Conservation (phyloP, 345 rosid genomes). For the Brassica cretica region DNA sequence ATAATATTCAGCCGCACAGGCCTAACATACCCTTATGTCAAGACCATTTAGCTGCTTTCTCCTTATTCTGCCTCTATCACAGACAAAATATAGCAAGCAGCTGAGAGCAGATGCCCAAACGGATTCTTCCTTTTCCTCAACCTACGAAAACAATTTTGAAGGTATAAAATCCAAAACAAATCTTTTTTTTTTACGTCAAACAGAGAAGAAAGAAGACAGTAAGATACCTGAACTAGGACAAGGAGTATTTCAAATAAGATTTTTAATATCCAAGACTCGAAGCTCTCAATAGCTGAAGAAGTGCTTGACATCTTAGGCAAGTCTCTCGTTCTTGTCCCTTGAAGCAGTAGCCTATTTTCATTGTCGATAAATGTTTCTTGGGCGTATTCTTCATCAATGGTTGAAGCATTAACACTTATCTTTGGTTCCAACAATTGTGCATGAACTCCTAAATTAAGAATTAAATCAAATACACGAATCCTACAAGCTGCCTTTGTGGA, state of each 20-base stretch:
- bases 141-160: slow-evolving; percentile 47
- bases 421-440: slow-evolving; percentile 90
- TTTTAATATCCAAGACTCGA: slow-evolving; percentile 92
- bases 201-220: slow-evolving; percentile 17
- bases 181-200: slow-evolving; percentile 11
- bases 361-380: slow-evolving; percentile 67
- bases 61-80: slow-evolving; percentile 83
- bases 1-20: slow-evolving; percentile 14
- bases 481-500: slow-evolving; percentile 75
- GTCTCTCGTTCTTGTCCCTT: slow-evolving; percentile 55
- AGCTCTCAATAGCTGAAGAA: slow-evolving; percentile 67
- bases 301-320: slow-evolving; percentile 50
- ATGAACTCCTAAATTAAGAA: slow-evolving; percentile 97
- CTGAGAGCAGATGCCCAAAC: slow-evolving; percentile 98
- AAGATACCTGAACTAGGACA: slow-evolving; percentile 85
- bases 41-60: slow-evolving; percentile 82
- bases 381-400: slow-evolving; percentile 78
- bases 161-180: slow-evolving; percentile 24
- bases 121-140: slow-evolving; percentile 83
- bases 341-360: slow-evolving; percentile 54
- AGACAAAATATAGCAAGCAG: slow-evolving; percentile 91
- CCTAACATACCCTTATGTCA: slow-evolving; percentile 80
- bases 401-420: slow-evolving; percentile 61
- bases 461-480: slow-evolving; percentile 92
- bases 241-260: slow-evolving; percentile 89